These are phyloP conservation scores for Alternaria hordeiaustralica DNA, from an alignment of 2,329 filamentous ascomycete species.

Conservation along the genomic window DNA sequence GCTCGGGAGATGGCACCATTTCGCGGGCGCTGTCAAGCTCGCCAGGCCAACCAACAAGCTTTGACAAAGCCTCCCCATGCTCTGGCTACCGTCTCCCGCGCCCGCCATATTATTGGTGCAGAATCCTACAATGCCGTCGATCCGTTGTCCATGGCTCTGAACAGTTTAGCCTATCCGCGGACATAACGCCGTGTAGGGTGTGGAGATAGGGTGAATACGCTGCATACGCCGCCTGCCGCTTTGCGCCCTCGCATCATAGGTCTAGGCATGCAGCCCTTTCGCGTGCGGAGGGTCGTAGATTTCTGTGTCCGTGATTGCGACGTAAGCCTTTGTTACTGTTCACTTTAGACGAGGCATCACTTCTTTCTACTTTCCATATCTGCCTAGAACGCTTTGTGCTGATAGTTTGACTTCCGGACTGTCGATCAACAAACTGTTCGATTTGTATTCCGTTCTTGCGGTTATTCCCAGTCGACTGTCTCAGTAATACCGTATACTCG, in stretches of 20 bases:
- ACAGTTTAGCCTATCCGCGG: background rate
- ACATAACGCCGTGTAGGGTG: background rate
- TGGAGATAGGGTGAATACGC: background rate
- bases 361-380: background rate
- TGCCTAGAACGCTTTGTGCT: background rate
- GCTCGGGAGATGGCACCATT: background rate
- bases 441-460: background rate
- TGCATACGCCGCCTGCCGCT: background rate
- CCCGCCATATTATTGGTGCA: background rate
- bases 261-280: background rate
- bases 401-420: background rate
- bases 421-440: background rate
- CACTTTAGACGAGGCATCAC: background rate
- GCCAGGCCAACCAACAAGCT: background rate
- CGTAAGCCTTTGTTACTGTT: background rate
- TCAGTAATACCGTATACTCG: background rate
- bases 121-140: background rate
- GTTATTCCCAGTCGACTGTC: background rate
- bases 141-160: background rate
- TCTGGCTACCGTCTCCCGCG: background rate
- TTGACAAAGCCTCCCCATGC: background rate
- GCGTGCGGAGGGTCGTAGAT: slow-evolving; percentile 4
- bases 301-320: background rate
- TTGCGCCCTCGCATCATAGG: background rate
- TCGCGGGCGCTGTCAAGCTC: background rate